Percentiles rank a stretch among this genome's conserved stretches.
Conservation (phyloP, 257 asterid genomes). For the Linaria vulgaris region DNA sequence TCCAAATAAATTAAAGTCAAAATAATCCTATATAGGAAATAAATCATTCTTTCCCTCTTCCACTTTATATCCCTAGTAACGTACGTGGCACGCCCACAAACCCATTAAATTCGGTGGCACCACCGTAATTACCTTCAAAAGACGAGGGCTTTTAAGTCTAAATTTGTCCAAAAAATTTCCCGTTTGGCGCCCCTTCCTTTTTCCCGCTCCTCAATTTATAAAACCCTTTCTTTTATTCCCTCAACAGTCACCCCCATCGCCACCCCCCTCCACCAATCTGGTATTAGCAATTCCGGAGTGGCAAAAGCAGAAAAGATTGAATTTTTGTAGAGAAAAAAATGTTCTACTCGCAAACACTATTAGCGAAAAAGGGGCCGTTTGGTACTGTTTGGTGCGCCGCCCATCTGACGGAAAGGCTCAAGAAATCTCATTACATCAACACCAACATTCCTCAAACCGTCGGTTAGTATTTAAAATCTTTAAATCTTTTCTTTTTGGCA, state of each 20-base stretch:
- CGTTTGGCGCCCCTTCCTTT: constrained; percentile 41
- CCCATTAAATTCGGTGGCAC: constrained; percentile 23
- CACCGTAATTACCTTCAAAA: constrained; percentile 25
- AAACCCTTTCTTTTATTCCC: constrained; percentile 18
- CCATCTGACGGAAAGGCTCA: constrained; percentile 51
- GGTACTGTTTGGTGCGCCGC: constrained; percentile 99
- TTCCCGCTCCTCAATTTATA: constrained; percentile 33
- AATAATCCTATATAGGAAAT: no score
- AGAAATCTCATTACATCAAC: constrained; percentile 52
- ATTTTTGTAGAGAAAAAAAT: constrained; percentile 34
- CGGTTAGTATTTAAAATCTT: constrained; percentile 40
- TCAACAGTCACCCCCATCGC: neutral
- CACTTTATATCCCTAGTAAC: neutral
- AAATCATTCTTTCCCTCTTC: no score
- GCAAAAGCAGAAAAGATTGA: neutral
- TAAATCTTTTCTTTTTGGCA: no score
- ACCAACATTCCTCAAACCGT: constrained; percentile 69
- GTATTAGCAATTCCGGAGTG: neutral
- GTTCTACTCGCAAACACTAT: constrained; percentile 81
- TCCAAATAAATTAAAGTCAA: no score
- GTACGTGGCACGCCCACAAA: constrained; percentile 27
- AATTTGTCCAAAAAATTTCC: constrained; percentile 12
- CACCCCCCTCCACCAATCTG: neutral
- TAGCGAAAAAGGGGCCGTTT: constrained; percentile 81
- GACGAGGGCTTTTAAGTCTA: neutral